phyloP scores from a whole-genome alignment of 371 early-diverging fungal species.

The Choanephora cucurbitarum region DNA sequence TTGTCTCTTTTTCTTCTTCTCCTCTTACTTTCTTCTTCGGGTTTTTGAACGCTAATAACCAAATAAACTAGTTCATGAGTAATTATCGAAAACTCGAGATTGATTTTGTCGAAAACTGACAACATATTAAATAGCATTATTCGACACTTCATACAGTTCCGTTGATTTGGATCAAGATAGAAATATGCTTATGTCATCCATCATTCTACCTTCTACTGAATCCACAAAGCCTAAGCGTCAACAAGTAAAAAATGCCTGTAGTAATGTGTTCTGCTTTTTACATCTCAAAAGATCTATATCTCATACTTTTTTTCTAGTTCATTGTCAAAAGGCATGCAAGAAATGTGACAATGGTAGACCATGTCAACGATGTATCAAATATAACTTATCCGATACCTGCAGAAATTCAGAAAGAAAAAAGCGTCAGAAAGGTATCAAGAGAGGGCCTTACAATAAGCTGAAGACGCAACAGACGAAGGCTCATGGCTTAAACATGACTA shows the following conservation, averaged over 20 bases:
- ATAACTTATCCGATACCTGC: slow-evolving; percentile 66
- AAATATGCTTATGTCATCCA: neutral
- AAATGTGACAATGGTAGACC: slow-evolving; percentile 83
- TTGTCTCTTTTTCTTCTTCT: neutral
- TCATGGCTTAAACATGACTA: neutral
- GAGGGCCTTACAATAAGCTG: slow-evolving; percentile 66
- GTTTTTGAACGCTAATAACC: no score
- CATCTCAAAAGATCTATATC: no score
- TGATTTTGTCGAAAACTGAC: no score
- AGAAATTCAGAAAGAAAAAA: slow-evolving; percentile 73
- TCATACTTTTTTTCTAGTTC: slow-evolving; percentile 48
- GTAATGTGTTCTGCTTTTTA: no score
- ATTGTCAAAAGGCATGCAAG: slow-evolving; percentile 86
- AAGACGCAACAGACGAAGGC: neutral
- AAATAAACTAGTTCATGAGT: no score
- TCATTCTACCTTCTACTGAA: neutral
- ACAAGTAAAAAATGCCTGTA: slow-evolving; percentile 48
- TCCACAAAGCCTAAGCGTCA: slow-evolving; percentile 27
- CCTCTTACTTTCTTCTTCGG: neutral
- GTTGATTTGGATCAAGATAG: no score
- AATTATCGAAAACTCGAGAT: no score
- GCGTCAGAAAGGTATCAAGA: slow-evolving; percentile 72
- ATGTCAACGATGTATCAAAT: slow-evolving; percentile 74
- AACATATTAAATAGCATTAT: no score
- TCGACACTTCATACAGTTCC: no score